Evolutionary conservation across 306 rosid species (phyloP), one percentile per base, ranked within the genome.

Genomic region (Purshia tridentata): DNA sequence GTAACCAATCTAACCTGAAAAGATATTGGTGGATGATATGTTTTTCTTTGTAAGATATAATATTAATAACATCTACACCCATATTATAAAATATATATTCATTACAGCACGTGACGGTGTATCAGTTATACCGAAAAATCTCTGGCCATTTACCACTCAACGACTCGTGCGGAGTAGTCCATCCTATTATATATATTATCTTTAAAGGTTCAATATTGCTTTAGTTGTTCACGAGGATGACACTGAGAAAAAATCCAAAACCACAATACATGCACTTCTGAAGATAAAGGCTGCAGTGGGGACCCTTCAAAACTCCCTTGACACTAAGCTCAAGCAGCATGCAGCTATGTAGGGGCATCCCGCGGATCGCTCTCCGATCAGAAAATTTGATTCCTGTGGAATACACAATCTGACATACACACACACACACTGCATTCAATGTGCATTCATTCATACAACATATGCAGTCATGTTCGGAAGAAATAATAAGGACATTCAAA

Each of bases 301-400:
- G 84, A 18, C 86, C 88, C 64, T 72, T 8, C 15, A 42, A 42
- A 67, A 81, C 74, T 77, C 60, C 54, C 15, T 37, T 56, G 59
- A 67, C 84, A 87, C 91, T 83, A 57, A 84, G 64, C 84, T 77
- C 70, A 9, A 81, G 78, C 56, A 53, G 37, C 70, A 83, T 72
- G 80, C 76, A 57, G 45, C 15, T 41, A 9, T 20, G 88, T 83
- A 82, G 91, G 94, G 95, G 88, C 90, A 53, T 6, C 72, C 80
- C 80, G 81, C 18, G 70, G 72, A 83, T 75, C 72, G 74, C 91
- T 86, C 86, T 69, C 79, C 39, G 41, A 47, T 76, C 61, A 48
- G 75, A 67, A 65, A 60, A 56, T 75, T 50, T 46, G 40, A 40
- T 62, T 58, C 65, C 71, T 15, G 47, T 58, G 42, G 15, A 5